Evolutionary conservation across 2,329 filamentous ascomycete genomes (phyloP), one percentile per base, ranked within the genome.

Genomic region (Aspergillus awamori): DNA sequence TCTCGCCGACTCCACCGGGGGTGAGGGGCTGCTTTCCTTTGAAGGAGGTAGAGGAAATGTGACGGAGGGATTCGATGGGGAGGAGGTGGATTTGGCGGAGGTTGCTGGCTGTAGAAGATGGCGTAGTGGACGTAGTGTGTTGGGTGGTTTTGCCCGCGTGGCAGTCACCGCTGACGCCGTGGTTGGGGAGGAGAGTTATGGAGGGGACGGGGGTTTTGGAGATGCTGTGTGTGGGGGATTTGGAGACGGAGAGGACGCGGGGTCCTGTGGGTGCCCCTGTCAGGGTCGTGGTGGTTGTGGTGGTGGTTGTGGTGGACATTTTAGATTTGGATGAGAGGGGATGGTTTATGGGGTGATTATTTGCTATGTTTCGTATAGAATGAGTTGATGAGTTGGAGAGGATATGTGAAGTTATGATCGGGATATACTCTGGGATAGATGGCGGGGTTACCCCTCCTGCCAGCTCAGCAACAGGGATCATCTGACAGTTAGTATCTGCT

Each of bases 61-160:
- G 8, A 3, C 41, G 33, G 7, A 64, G 49, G 5, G 51, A 24
- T n/a, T 64, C 62, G 8, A 57, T 26, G 1, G 62, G 62, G 3
- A 64, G 36, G 11, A 62, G 45, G n/a, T 61, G 59, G n/a, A 65
- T 56, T 20, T 65, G 63, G 2, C 63, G 63, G 13, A 63, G 61
- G n/a, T 65, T 65, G 8, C 45, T n/a, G 0, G 52, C 49, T 10
- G 63, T 15, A 1, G 63, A 20, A 20, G 20, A 20, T 20, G 20
- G 20, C 2, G 20, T 56, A 7, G 36, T 57, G 41, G 58, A 57
- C 17, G 56, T 41, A 55, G 5, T 56, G 54, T 65, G 63, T 36
- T 65, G 63, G 20, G 62, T 55, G 15, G 60, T 63, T n/a, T 22
- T 17, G 8, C 63, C 63, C 4, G 53, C 52, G 38, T 65, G 63